phyloP scores from a whole-genome alignment of 306 rosid genomes.

The Pachyrhizus erosus region DNA sequence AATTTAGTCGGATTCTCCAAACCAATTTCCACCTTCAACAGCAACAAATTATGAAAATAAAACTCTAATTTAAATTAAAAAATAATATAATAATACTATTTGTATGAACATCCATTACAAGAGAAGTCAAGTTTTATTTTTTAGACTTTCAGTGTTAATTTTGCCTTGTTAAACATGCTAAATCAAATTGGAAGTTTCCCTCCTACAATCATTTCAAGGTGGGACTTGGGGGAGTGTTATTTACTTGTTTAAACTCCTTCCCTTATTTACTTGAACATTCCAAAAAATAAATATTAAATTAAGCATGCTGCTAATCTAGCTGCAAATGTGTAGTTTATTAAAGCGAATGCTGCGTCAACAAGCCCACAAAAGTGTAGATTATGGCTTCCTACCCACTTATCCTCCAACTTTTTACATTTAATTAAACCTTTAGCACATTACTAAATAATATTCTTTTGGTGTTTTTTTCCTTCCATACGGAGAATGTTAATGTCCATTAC shows the following conservation, averaged over 20 bases:
- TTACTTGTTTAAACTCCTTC: neutral
- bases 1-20: too few species aligned
- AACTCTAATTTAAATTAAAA: too few species aligned
- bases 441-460: neutral
- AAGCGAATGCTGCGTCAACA: neutral
- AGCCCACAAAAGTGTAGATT: neutral
- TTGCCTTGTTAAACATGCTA: neutral
- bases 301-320: neutral
- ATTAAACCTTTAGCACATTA: neutral
- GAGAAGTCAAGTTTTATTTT: neutral
- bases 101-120: neutral
- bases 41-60: too few species aligned
- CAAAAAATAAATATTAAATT: neutral
- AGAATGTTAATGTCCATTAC: neutral
- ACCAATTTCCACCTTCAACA: too few species aligned
- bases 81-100: too few species aligned
- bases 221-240: neutral
- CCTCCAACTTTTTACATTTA: too few species aligned
- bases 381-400: neutral
- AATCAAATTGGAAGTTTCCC: neutral
- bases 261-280: neutral
- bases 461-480: neutral
- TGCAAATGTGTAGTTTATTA: neutral
- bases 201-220: neutral
- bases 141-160: neutral